Conservation (phyloP, 805 yeast species). For the Candida saitoana region DNA sequence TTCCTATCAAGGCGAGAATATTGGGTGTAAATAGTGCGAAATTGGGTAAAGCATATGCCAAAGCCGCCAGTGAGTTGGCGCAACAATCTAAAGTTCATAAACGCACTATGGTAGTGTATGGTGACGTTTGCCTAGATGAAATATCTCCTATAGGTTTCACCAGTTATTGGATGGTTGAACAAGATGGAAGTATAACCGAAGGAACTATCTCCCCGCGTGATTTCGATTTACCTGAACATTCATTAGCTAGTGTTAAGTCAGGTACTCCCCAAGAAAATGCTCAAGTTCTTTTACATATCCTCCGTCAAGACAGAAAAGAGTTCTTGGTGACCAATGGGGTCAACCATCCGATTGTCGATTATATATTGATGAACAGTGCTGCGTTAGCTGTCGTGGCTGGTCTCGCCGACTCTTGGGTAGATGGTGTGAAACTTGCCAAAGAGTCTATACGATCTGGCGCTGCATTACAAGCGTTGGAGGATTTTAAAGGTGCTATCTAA, state of each 20-base stretch:
- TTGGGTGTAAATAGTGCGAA: slow-evolving; percentile 83
- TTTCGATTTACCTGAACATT: slow-evolving; percentile 76
- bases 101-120: slow-evolving; percentile 86
- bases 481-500: slow-evolving; percentile 36
- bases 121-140: slow-evolving; percentile 88
- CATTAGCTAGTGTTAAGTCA: slow-evolving; percentile 63
- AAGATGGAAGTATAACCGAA: slow-evolving; percentile 37
- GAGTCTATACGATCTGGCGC: slow-evolving; percentile 62
- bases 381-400: slow-evolving; percentile 83
- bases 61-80: slow-evolving; percentile 68
- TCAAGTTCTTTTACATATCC: slow-evolving; percentile 40
- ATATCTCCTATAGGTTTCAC: slow-evolving; percentile 86
- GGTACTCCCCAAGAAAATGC: slow-evolving; percentile 92
- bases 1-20: slow-evolving; percentile 71
- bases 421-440: slow-evolving; percentile 74
- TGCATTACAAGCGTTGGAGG: slow-evolving; percentile 57
- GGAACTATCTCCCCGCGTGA: slow-evolving; percentile 62
- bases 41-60: slow-evolving; percentile 80
- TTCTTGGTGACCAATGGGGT: slow-evolving; percentile 38
- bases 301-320: slow-evolving; percentile 42
- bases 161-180: slow-evolving; percentile 67
- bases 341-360: slow-evolving; percentile 70
- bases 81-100: slow-evolving; percentile 39
- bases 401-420: slow-evolving; percentile 59
- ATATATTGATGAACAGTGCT: slow-evolving; percentile 84